A percentile compares a stretch with the other conserved stretches of the same genome.
These are phyloP conservation scores for Lablab purpureus DNA, from an alignment of 306 rosid species.

Conservation along the genomic window DNA sequence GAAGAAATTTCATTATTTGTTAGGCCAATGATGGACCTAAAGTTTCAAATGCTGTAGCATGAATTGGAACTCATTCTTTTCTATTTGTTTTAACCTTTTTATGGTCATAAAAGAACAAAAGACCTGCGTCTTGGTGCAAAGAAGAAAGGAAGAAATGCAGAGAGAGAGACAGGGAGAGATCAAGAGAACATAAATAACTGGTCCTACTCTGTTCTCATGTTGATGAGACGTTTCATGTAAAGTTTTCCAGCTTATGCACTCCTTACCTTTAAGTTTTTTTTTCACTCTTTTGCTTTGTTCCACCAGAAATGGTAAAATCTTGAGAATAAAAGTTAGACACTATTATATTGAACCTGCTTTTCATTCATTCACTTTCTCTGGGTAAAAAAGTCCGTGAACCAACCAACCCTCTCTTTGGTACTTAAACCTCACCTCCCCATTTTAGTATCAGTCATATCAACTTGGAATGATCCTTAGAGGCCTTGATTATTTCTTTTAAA, in stretches of 20 bases:
- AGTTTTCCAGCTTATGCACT: constrained; percentile 32
- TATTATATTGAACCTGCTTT: constrained; percentile 38
- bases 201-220: constrained; percentile 38
- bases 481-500: constrained; percentile 37
- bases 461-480: constrained; percentile 25
- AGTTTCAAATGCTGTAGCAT: constrained; percentile 45
- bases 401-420: constrained; percentile 6
- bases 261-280: constrained; percentile 17
- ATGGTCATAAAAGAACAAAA: constrained; percentile 50
- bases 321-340: constrained; percentile 28
- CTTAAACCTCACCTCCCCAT: constrained; percentile 2
- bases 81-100: constrained; percentile 42
- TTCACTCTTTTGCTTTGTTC: constrained; percentile 38
- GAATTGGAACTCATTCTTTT: constrained; percentile 41
- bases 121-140: constrained; percentile 46
- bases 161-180: background rate
- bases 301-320: constrained; percentile 37
- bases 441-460: constrained; percentile 18
- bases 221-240: constrained; percentile 56
- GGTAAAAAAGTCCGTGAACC: constrained; percentile 20
- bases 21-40: constrained; percentile 40
- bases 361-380: constrained; percentile 9
- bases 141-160: constrained; percentile 17
- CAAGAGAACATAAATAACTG: background rate
- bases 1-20: constrained; percentile 45